These are phyloP conservation scores for Lepiota venenata DNA, from an alignment of 768 basidiomycete species.

Conservation along the genomic window DNA sequence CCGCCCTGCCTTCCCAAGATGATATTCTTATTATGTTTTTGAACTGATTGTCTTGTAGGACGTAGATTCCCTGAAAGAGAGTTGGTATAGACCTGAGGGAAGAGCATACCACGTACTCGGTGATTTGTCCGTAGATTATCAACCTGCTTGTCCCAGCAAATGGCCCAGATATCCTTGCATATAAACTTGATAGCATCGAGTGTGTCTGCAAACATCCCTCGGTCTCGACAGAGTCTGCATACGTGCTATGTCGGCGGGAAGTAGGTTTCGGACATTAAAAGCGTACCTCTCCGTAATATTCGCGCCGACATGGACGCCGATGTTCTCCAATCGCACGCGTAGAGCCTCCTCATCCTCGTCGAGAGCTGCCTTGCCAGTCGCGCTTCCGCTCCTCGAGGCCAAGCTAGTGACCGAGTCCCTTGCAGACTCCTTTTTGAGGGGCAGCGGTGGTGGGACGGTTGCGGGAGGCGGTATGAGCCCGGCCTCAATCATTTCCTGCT, in stretches of 20 bases:
- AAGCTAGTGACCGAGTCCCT: slow-evolving; percentile 44
- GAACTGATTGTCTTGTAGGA: slow-evolving; percentile 89
- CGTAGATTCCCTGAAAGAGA: slow-evolving; percentile 75
- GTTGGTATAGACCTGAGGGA: neutral
- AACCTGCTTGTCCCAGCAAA: slow-evolving; percentile 92
- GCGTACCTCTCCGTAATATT: slow-evolving; percentile 83
- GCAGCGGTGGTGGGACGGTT: slow-evolving; percentile 33
- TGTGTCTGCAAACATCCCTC: slow-evolving; percentile 74
- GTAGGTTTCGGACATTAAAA: neutral
- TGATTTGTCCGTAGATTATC: slow-evolving; percentile 96
- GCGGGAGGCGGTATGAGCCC: slow-evolving; percentile 61
- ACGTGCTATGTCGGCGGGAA: neutral
- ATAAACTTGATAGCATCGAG: slow-evolving; percentile 93
- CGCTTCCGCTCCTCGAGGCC: slow-evolving; percentile 27
- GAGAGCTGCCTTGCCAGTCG: slow-evolving; percentile 29
- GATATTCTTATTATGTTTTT: slow-evolving; percentile 82
- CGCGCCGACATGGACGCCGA: slow-evolving; percentile 84
- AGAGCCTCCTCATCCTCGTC: slow-evolving; percentile 79
- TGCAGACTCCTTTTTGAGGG: slow-evolving; percentile 40
- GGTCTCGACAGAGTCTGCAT: slow-evolving; percentile 69
- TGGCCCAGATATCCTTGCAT: slow-evolving; percentile 94
- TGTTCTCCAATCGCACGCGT: slow-evolving; percentile 67
- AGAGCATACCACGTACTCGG: slow-evolving; percentile 49
- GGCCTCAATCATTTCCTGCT: slow-evolving; percentile 77
- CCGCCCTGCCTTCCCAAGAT: slow-evolving; percentile 73